A percentile compares a stretch with the other conserved stretches of the same genome.
Conservation (phyloP, 805 yeast genomes). For the Schizosaccharomyces octosporus region DNA sequence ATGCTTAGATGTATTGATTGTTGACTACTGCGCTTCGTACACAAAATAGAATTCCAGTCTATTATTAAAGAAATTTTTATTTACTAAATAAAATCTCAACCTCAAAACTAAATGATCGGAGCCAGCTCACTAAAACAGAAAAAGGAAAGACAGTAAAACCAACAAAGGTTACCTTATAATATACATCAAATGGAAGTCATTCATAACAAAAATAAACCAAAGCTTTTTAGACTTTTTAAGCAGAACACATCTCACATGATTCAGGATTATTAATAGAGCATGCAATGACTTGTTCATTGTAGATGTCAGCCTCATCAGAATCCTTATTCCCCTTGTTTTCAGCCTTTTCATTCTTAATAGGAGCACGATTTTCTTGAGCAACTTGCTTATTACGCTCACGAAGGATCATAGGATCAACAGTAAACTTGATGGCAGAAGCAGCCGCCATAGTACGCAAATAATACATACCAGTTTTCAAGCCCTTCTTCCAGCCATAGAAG, state of each 20-base stretch:
- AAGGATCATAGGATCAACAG: constrained; percentile 30
- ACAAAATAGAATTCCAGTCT: background rate
- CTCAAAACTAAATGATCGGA: background rate
- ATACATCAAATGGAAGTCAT: background rate
- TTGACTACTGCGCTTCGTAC: too few relatives aligned
- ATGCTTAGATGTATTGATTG: too few relatives aligned
- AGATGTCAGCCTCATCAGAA: constrained; percentile 45
- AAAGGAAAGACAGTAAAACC: background rate
- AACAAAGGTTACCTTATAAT: background rate
- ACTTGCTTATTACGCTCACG: constrained; percentile 9
- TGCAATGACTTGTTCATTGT: constrained; percentile 77
- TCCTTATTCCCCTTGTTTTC: constrained; percentile 15
- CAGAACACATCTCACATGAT: constrained; percentile 97
- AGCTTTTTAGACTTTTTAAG: constrained; percentile 21
- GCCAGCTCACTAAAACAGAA: background rate
- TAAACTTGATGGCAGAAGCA: constrained; percentile 83
- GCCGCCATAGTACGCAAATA: constrained; percentile 95
- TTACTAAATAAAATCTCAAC: background rate
- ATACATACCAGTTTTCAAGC: constrained; percentile 96
- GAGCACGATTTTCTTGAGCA: background rate
- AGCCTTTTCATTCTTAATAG: background rate
- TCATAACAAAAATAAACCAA: background rate
- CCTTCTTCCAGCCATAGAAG: constrained; percentile 96
- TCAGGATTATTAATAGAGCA: constrained; percentile 95
- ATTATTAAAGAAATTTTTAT: background rate